Percentiles rank a stretch among this genome's conserved stretches.
Conservation (phyloP, 257 asterid genomes). For the Forsythia viridissima region DNA sequence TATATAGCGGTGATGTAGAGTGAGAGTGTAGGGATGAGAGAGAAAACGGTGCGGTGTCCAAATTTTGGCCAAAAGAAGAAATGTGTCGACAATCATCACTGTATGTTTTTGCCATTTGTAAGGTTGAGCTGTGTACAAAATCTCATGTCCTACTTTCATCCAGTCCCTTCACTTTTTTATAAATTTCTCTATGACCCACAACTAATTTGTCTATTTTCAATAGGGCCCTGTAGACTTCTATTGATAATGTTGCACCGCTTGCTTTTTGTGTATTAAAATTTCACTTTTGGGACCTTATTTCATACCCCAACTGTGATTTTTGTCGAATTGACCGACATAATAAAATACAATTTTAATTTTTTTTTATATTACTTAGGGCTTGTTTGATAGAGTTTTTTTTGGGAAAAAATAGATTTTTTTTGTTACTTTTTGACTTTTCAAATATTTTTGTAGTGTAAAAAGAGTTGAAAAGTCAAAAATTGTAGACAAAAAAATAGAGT, state of each 20-base stretch:
- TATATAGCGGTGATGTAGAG: slow-evolving; percentile 26
- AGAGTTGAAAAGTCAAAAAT: too few species aligned
- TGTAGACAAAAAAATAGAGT: too few species aligned
- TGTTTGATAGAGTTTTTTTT: too few species aligned
- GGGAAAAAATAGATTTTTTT: too few species aligned
- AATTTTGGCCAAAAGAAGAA: slow-evolving; percentile 25
- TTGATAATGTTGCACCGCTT: background rate
- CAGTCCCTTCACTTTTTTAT: slow-evolving; percentile 21
- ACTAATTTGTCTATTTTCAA: background rate
- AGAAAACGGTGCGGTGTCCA: slow-evolving; percentile 37
- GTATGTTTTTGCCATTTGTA: slow-evolving; percentile 35
- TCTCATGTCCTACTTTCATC: slow-evolving; percentile 8
- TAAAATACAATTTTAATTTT: too few species aligned
- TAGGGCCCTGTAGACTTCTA: background rate
- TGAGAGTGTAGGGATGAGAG: slow-evolving; percentile 20
- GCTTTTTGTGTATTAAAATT: background rate
- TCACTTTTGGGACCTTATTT: background rate
- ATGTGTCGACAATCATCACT: slow-evolving; percentile 22
- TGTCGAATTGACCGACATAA: too few species aligned
- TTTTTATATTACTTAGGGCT: too few species aligned
- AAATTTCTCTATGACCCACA: slow-evolving; percentile 28
- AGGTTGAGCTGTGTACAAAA: slow-evolving; percentile 3
- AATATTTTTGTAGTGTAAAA: too few species aligned
- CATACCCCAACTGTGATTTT: background rate
- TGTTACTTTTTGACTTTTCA: too few species aligned